Evolutionary conservation across 345 rosid species (phyloP), one percentile per base, ranked within the genome.

Genomic region (Citrus hindsii): DNA sequence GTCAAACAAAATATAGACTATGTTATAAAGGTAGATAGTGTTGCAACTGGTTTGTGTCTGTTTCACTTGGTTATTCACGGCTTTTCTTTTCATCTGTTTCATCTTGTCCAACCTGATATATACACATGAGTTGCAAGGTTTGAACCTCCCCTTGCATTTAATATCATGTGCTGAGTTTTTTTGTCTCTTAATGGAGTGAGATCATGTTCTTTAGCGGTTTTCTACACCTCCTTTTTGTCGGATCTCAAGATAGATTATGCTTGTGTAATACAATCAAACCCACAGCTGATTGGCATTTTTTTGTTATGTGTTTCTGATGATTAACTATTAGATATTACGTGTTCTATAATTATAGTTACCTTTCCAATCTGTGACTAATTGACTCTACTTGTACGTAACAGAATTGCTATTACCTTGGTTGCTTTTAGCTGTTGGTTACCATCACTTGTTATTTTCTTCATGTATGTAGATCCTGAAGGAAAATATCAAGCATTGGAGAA

Each of bases 401-500:
- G n/a, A n/a, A n/a, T n/a, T 24, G 14, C 42, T 56, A n/a, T 48
- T 61, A 30, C 22, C 55, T 28, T 30, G 79, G 59, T 35, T 71
- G 67, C 48, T 33, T 33, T 30, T 25, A 35, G 19, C 64, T 65
- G 7, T 59, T 6, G 61, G 21, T 48, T 37, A n/a, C 51, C 33
- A 67, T 28, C 51, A 59, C 67, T 22, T 75, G 7, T 33, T 14
- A 25, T 81, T 62, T 73, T 79, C 55, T 24, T 85, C 66, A 76
- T 71, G 16, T 53, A 42, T 79, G 69, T 77, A 93, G 97, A 95
- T 81, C 98, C 93, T 65, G 97, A 95, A 88, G 93, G 91, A 69
- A 92, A 87, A 74, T 95, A 91, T 73, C 92, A 93, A 82, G 90
- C 92, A 35, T 84, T 95, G 56, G 93, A 95, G 14, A 95, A 91